These are phyloP conservation scores for Taxillus chinensis DNA, from an alignment of 164 flowering plant species.

Conservation along the genomic window DNA sequence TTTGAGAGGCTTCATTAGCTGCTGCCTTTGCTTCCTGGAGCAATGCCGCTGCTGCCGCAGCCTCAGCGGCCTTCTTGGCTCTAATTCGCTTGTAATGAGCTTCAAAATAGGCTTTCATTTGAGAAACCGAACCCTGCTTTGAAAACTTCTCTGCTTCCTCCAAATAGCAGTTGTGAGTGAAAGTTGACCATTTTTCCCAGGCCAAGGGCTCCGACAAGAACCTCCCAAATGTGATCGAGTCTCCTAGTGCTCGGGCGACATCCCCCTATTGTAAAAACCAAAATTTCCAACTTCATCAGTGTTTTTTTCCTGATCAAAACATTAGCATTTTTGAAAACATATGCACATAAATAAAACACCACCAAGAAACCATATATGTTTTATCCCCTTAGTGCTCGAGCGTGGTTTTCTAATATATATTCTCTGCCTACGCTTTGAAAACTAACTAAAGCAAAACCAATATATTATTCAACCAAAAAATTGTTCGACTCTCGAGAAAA, in stretches of 20 bases:
- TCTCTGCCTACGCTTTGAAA: no score
- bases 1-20: conserved; percentile 6
- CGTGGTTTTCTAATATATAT: no score
- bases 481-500: no score
- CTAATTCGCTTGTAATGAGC: conserved; percentile 67
- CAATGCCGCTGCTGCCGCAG: conserved; percentile 17
- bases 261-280: conserved; percentile 36
- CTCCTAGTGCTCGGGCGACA: conserved; percentile 33
- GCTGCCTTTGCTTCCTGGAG: conserved; percentile 31
- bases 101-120: conserved; percentile 82
- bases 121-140: conserved; percentile 77
- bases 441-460: no score
- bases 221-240: conserved; percentile 79
- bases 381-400: no score
- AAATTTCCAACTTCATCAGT: neutral
- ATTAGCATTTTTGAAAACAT: no score
- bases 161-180: conserved; percentile 60
- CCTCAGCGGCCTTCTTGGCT: conserved; percentile 28
- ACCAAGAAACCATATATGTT: no score
- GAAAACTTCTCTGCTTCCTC: conserved; percentile 73
- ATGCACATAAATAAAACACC: no score
- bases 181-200: conserved; percentile 87
- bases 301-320: neutral
- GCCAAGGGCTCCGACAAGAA: conserved; percentile 58
- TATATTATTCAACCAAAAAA: no score